Evolutionary conservation across 2,329 filamentous ascomycete species (phyloP).

Genomic region (Aureobasidium sp.): DNA sequence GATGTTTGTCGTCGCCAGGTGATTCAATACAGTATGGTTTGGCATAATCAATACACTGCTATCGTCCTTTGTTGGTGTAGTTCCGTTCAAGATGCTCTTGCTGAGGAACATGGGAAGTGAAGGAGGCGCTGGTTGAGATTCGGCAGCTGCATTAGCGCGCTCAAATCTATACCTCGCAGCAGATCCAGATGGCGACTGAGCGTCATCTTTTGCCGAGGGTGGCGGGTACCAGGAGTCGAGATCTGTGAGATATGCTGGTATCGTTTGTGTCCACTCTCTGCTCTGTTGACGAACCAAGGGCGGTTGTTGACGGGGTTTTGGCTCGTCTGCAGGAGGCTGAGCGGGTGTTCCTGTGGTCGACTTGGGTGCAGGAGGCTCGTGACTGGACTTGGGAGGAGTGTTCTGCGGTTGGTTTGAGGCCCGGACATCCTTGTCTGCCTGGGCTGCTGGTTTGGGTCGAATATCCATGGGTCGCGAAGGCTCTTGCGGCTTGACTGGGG

Average conservation of each 20-base stretch:
- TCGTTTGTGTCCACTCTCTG: slow-evolving; percentile 56
- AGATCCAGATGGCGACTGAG: background rate
- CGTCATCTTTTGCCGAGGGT: slow-evolving; percentile 28
- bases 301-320: slow-evolving; percentile 3
- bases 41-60: slow-evolving; percentile 95
- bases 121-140: slow-evolving; percentile 74
- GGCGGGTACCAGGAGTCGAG: slow-evolving; percentile 53
- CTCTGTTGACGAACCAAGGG: slow-evolving; percentile 7
- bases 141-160: slow-evolving; percentile 63
- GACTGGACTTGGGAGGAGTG: slow-evolving; percentile 18
- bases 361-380: background rate
- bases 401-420: slow-evolving; percentile 16
- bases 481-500: slow-evolving; percentile 1
- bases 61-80: slow-evolving; percentile 90
- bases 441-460: slow-evolving; percentile 15
- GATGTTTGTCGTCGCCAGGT: slow-evolving; percentile 94
- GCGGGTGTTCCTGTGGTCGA: slow-evolving; percentile 1
- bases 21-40: slow-evolving; percentile 93
- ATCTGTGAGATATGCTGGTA: slow-evolving; percentile 80
- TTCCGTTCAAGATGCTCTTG: slow-evolving; percentile 89
- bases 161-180: slow-evolving; percentile 43
- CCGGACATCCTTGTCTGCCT: slow-evolving; percentile 1
- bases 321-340: background rate
- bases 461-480: slow-evolving; percentile 18
- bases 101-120: slow-evolving; percentile 81